phyloP scores from a whole-genome alignment of 139 green algal genomes.

The Chlamydomonas sp. region DNA sequence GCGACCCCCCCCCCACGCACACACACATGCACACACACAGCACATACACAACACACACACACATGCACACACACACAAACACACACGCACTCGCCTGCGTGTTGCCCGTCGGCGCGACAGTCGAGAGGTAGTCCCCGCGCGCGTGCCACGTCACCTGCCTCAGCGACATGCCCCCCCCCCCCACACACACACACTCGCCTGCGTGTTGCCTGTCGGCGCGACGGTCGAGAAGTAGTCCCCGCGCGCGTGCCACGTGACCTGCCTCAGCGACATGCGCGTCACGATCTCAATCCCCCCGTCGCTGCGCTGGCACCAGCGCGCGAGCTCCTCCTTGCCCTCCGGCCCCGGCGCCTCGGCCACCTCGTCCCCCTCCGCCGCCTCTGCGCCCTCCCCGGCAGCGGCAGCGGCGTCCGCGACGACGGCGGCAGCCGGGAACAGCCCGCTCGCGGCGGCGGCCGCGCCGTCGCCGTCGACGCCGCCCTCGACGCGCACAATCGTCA shows the following conservation, averaged over 20 bases:
- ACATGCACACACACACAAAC: conserved; percentile 13
- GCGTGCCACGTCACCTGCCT: conserved; percentile 73
- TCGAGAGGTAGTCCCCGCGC: conserved; percentile 86
- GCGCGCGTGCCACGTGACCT: conserved; percentile 77
- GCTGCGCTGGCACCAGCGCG: conserved; percentile 14
- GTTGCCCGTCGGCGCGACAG: conserved; percentile 62
- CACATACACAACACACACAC: conserved; percentile 3
- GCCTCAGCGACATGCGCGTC: conserved; percentile 31
- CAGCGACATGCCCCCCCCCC: too few relatives aligned
- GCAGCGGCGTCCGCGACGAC: too few relatives aligned
- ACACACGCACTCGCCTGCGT: too few relatives aligned
- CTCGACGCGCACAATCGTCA: conserved; percentile 9
- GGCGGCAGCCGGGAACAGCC: background rate
- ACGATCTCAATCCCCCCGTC: conserved; percentile 22
- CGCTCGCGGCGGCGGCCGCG: background rate
- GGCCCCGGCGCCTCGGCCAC: conserved; percentile 7
- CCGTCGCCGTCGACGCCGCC: background rate
- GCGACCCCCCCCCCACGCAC: too few relatives aligned
- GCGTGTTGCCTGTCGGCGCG: conserved; percentile 66
- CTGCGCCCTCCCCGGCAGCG: conserved; percentile 15
- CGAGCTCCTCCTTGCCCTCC: conserved; percentile 14
- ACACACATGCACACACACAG: conserved; percentile 1
- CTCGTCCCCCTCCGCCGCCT: conserved; percentile 13
- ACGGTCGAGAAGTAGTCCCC: conserved; percentile 90
- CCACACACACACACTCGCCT: conserved; percentile 30